Percentiles rank a stretch among this genome's conserved stretches.
These are phyloP conservation scores for Stachybotrys chartarum DNA, from an alignment of 2,329 filamentous ascomycete species.

Conservation along the genomic window DNA sequence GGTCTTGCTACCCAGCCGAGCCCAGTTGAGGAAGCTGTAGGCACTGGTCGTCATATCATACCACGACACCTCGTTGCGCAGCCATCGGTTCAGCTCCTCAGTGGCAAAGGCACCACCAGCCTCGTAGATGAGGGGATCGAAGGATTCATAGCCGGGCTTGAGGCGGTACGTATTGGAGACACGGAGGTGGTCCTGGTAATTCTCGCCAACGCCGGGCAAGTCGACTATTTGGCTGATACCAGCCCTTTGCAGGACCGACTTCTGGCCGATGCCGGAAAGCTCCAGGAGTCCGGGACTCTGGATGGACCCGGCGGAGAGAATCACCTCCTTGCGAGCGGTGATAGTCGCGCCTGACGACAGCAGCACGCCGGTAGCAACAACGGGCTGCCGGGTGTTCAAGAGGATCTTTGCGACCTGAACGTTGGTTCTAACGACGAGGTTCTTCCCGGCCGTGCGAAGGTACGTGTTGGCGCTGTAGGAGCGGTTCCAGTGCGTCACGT, in stretches of 20 bases:
- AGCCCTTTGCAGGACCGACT: not conserved
- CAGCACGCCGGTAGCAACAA: not conserved
- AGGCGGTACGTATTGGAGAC: not conserved
- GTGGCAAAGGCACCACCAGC: not conserved
- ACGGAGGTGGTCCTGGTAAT: conserved; percentile 1
- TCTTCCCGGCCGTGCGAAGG: conserved; percentile 27
- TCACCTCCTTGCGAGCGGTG: not conserved
- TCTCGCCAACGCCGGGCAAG: conserved; percentile 1
- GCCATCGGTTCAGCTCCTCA: not conserved
- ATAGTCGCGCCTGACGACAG: not conserved
- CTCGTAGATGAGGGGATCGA: not conserved
- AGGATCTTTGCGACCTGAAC: not conserved
- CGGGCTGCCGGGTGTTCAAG: not conserved
- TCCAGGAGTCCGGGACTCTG: not conserved
- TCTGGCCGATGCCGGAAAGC: conserved; percentile 1
- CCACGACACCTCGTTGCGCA: conserved; percentile 1
- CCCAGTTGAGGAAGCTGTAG: conserved; percentile 1
- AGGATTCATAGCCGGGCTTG: not conserved
- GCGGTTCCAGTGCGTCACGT: conserved; percentile 31
- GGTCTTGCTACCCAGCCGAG: not conserved
- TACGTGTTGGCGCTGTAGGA: conserved; percentile 39
- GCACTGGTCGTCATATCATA: conserved; percentile 1
- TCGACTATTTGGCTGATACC: not conserved
- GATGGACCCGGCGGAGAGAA: not conserved
- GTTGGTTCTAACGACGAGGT: conserved; percentile 26